phyloP scores from a whole-genome alignment of 2,329 filamentous ascomycete species.

The Scedosporium boydii region DNA sequence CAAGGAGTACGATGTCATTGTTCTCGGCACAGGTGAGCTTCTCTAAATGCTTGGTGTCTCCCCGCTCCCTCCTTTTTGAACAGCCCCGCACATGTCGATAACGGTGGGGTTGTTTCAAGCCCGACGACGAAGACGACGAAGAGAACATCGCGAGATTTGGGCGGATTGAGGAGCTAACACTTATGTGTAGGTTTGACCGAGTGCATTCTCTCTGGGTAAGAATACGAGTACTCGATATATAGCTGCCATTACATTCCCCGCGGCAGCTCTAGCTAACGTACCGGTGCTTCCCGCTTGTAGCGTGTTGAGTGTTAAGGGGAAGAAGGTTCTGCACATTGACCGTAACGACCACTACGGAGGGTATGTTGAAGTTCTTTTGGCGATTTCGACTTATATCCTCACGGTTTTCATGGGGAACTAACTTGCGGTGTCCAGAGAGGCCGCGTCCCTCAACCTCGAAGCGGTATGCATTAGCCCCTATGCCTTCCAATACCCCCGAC shows the following conservation, averaged over 20 bases:
- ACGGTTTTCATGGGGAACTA: slow-evolving; percentile 17
- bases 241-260: neutral
- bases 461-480: slow-evolving; percentile 43
- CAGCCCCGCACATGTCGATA: slow-evolving; percentile 16
- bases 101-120: slow-evolving; percentile 10
- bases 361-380: slow-evolving; percentile 41
- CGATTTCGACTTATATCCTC: slow-evolving; percentile 7
- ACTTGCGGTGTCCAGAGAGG: slow-evolving; percentile 48
- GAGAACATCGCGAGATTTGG: neutral
- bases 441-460: slow-evolving; percentile 94
- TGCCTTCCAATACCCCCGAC: slow-evolving; percentile 14
- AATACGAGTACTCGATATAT: slow-evolving; percentile 2
- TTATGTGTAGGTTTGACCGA: slow-evolving; percentile 77
- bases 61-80: slow-evolving; percentile 6
- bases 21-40: slow-evolving; percentile 85
- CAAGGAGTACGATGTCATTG: slow-evolving; percentile 96
- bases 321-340: slow-evolving; percentile 98
- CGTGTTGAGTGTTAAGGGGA: slow-evolving; percentile 94
- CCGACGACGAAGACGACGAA: neutral
- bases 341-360: slow-evolving; percentile 98
- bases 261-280: neutral
- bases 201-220: slow-evolving; percentile 95
- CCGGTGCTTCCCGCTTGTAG: slow-evolving; percentile 31
- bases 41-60: slow-evolving; percentile 3
- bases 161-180: slow-evolving; percentile 15